Base-by-base conservation (phyloP, 2,329 filamentous ascomycete genomes). In the Fusarium duplospermum region DNA sequence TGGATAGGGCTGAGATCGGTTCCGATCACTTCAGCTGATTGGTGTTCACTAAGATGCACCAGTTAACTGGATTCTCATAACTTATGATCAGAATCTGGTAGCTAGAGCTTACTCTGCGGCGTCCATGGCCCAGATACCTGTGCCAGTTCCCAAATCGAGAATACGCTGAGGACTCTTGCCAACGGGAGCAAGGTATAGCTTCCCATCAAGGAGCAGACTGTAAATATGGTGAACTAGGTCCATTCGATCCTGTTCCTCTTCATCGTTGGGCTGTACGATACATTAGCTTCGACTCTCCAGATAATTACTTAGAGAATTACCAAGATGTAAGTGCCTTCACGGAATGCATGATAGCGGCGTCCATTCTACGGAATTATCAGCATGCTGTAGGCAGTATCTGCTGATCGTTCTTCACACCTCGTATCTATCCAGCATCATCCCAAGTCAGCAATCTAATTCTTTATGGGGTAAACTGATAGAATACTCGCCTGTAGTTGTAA, bases 1-100 rank as follows among this genome's bases (percentile, higher is more conserved):
- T 75, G 73, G 0, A 75, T 75, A 3, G 73, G 73, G 16, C 73
- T 75, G 2, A 75, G 45, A 33, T 75, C 73, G 22, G 73, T 75
- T 10, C 72, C 73, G 5, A 75, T 40, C 6, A 75, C 73, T 33
- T 73, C 72, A 14, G 70, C 62, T 0, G 72, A 75, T n/a, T 73
- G 62, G 7, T 73, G 31, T 1, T 75, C 72, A 36, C 73, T 75
- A 6, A 5, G 18, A 14, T 9, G 2, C 24, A 1, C 42, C 2
- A 9, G 2, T 6, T 6, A 52, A 18, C 16, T 50, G 5, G 11
- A 3, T 50, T 0, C 20, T 2, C 10, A 18, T 20, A 2, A 36
- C 8, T 7, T 4, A 10, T 24, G 24, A 5, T 10, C 7, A 24
- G 14, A 22, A 16, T n/a, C 7, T 0, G 29, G 20, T 20, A 54